phyloP scores from a whole-genome alignment of 192 early-diverging fungal species.

The Coemansia sp. region DNA sequence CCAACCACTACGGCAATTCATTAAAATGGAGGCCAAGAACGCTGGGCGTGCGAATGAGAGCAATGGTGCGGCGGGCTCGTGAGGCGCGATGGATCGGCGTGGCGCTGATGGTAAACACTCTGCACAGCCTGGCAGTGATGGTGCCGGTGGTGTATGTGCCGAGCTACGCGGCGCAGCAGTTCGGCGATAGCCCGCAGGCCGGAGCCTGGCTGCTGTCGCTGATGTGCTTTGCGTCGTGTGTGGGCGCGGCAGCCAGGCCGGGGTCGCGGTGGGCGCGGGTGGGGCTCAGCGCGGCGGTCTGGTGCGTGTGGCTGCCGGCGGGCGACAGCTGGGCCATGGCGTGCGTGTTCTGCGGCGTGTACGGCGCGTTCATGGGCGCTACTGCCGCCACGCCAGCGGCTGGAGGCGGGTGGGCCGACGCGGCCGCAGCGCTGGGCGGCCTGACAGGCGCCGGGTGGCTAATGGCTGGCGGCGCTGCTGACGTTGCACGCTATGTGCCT shows the following conservation, averaged over 20 bases:
- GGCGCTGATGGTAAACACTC: not conserved
- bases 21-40: no score
- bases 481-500: not conserved
- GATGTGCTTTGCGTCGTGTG: slow-evolving; percentile 1
- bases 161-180: not conserved
- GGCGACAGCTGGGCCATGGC: slow-evolving; percentile 7
- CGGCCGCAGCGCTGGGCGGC: not conserved
- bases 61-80: no score
- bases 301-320: slow-evolving; percentile 30
- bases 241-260: not conserved
- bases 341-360: slow-evolving; percentile 7
- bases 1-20: no score
- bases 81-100: no score
- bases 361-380: slow-evolving; percentile 13
- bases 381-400: not conserved
- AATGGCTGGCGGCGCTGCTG: not conserved
- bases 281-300: slow-evolving; percentile 3
- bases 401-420: not conserved
- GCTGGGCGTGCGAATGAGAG: no score
- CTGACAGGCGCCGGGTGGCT: not conserved
- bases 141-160: slow-evolving; percentile 11
- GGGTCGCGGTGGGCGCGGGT: not conserved
- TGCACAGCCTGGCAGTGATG: slow-evolving; percentile 1
- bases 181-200: no score
- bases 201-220: no score